Evolutionary conservation across 176 grass and related monocot species (phyloP), one percentile per base, ranked within the genome.

Genomic region (Ensete glaucum): DNA sequence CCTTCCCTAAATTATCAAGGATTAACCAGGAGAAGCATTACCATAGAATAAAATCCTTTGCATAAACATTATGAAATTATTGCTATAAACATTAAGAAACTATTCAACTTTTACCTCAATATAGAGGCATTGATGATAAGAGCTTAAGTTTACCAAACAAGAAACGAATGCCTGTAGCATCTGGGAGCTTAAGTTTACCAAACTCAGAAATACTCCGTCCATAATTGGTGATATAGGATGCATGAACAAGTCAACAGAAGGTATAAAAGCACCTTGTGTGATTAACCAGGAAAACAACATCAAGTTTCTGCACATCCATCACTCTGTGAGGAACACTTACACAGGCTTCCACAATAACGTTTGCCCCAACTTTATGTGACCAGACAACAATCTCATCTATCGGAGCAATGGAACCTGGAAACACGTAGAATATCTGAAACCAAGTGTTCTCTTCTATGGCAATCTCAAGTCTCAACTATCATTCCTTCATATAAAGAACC

Each of bases 251-350:
- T 64, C 14, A 58, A 68, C 7, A 19, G 55, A 11, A 19, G 52
- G 8, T 55, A 48, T 24, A 67, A 70, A 16, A 29, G 26, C 60
- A 98, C 90, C 95, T 98, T 94, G 81, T 98, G 95, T 20, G 95
- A 98, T 15, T 90, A 60, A 98, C 95, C 85, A 98, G 84, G 71
- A 98, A 98, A 82, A 93, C 95, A 54, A 82, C 86, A 56, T 85
- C 88, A 67, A 98, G 90, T 67, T 91, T 91, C 65, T 94, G 95
- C 66, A 98, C 95, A 91, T 98, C 88, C 77, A 98, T 88, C 67
- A 82, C 74, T 84, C 91, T 89, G 83, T 91, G 95, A 22, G 95
- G 95, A 75, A 98, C 90, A 85, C 90, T 98, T 81, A 91, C 90
- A 78, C 90, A 94, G 82, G 95, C 95, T 89, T 98, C 90, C 51